Evolutionary conservation across 805 yeast genomes (phyloP).

Genomic region (Myxozyma udenii): DNA sequence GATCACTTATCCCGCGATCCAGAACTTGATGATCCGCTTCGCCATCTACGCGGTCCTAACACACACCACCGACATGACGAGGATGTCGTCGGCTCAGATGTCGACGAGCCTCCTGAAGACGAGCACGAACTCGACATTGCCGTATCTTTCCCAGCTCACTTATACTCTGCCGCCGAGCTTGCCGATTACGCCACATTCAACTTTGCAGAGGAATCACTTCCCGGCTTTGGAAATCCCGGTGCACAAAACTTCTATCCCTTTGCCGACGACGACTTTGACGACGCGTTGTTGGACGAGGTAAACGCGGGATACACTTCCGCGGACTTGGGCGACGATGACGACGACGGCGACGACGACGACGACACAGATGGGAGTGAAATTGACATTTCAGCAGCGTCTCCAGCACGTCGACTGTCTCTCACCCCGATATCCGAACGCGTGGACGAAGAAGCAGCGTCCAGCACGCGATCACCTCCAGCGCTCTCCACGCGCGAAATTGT

Average conservation of each 20-base stretch:
- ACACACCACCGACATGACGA: not conserved
- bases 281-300: conserved; percentile 19
- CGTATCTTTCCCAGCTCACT: conserved; percentile 1
- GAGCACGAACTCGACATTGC: conserved; percentile 4
- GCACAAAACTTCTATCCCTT: not conserved
- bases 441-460: conserved; percentile 11
- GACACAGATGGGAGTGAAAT: not conserved
- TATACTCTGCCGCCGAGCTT: conserved; percentile 14
- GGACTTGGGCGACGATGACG: not conserved
- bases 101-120: conserved; percentile 4
- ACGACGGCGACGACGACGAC: conserved; percentile 4
- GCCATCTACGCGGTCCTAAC: not conserved
- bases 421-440: conserved; percentile 19
- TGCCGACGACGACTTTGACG: conserved; percentile 10
- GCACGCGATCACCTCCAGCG: conserved; percentile 2
- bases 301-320: conserved; percentile 2
- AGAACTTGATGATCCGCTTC: not conserved
- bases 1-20: not conserved
- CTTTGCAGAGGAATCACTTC: conserved; percentile 10
- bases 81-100: conserved; percentile 14
- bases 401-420: conserved; percentile 11
- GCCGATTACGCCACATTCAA: conserved; percentile 22
- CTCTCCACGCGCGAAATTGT: conserved; percentile 20
- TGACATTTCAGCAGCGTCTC: not conserved
- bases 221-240: not conserved